phyloP scores from a whole-genome alignment of 2,329 filamentous ascomycete genomes.

The Thielaviopsis ethacetica region DNA sequence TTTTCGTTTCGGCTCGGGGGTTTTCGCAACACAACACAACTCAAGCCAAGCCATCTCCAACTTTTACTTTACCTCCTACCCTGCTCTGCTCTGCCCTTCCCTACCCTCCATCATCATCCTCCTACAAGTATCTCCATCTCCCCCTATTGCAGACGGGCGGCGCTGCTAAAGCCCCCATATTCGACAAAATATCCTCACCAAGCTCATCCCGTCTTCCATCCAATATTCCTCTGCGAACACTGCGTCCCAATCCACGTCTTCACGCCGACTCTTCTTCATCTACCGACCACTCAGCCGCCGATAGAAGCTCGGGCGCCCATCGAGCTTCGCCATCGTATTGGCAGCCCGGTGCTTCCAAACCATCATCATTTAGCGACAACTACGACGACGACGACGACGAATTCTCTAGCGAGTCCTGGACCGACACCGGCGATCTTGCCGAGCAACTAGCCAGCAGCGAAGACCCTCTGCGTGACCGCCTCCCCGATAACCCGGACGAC shows the following conservation, averaged over 20 bases:
- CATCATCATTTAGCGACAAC: conserved; percentile 17
- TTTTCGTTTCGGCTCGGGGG: background rate
- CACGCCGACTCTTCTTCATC: background rate
- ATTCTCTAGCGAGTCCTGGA: conserved; percentile 60
- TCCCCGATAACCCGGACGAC: conserved; percentile 49
- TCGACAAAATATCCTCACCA: conserved; percentile 74
- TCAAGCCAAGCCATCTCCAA: background rate
- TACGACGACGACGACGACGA: conserved; percentile 34
- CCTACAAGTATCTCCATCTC: conserved; percentile 17
- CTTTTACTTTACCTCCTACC: background rate
- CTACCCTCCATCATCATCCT: conserved; percentile 15
- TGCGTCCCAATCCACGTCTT: conserved; percentile 24
- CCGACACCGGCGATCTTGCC: conserved; percentile 85
- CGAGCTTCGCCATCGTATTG: conserved; percentile 1
- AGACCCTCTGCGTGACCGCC: conserved; percentile 60
- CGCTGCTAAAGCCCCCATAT: conserved; percentile 61
- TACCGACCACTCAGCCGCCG: conserved; percentile 14
- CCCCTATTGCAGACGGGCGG: conserved; percentile 42
- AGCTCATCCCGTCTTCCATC: conserved; percentile 52
- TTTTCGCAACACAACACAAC: background rate
- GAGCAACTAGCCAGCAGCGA: conserved; percentile 76
- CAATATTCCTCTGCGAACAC: conserved; percentile 74
- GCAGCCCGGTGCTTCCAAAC: background rate
- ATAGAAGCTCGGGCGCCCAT: conserved; percentile 27
- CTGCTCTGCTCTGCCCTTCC: background rate